Conservation (phyloP, 2,329 filamentous ascomycete genomes). For the Fusarium solani-melongenae region DNA sequence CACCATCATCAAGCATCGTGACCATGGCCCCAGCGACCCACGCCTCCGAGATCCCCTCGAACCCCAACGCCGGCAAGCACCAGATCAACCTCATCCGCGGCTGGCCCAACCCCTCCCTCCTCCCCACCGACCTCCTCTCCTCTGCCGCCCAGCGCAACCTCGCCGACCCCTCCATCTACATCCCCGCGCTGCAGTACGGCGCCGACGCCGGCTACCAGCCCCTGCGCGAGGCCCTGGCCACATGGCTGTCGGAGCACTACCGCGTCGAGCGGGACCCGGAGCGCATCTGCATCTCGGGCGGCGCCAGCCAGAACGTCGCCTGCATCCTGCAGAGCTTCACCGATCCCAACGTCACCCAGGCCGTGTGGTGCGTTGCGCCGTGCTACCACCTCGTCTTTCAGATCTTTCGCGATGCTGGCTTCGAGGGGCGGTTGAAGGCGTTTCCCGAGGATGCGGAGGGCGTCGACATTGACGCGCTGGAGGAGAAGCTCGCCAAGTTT, state of each 20-base stretch:
- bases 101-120: constrained; percentile 72
- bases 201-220: constrained; percentile 79
- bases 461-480: constrained; percentile 70
- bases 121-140: constrained; percentile 73
- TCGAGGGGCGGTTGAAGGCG: constrained; percentile 72
- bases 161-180: constrained; percentile 66
- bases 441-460: constrained; percentile 84
- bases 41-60: constrained; percentile 26
- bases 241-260: constrained; percentile 77
- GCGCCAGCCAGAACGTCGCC: constrained; percentile 85
- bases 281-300: constrained; percentile 84
- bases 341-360: constrained; percentile 78
- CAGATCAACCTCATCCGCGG: constrained; percentile 74
- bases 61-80: constrained; percentile 45
- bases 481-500: constrained; percentile 43
- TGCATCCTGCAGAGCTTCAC: constrained; percentile 83
- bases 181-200: constrained; percentile 80
- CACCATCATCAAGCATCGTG: constrained; percentile 1
- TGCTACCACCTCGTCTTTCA: constrained; percentile 86
- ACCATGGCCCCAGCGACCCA: constrained; percentile 8
- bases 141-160: constrained; percentile 71
- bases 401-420: constrained; percentile 87
- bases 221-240: constrained; percentile 74
- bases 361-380: constrained; percentile 84
- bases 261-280: constrained; percentile 55